These are phyloP conservation scores for Phtheirospermum japonicum DNA, from an alignment of 257 asterid genomes.

Conservation along the genomic window DNA sequence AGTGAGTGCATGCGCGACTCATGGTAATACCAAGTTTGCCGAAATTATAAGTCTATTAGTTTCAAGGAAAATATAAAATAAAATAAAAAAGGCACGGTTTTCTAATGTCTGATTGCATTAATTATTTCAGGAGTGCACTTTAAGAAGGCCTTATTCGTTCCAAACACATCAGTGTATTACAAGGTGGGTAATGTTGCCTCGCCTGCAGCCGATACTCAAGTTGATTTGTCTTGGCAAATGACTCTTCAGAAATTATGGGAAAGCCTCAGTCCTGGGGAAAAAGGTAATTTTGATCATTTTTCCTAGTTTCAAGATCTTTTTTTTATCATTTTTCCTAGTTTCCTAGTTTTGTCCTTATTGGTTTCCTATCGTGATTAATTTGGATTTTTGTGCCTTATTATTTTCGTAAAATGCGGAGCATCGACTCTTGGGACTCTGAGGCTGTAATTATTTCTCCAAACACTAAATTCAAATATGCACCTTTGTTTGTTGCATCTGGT, in stretches of 20 bases:
- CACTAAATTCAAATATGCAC: no score
- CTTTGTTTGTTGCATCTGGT: no score
- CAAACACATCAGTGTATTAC: slow-evolving; percentile 82
- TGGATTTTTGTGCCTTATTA: no score
- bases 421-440: no score
- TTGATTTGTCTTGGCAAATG: slow-evolving; percentile 90
- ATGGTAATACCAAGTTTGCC: slow-evolving; percentile 53
- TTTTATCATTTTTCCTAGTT: no score
- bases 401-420: no score
- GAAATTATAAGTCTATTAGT: slow-evolving; percentile 15
- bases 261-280: slow-evolving; percentile 52
- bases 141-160: slow-evolving; percentile 88
- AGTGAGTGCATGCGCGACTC: slow-evolving; percentile 63
- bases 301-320: no score
- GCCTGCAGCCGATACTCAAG: slow-evolving; percentile 55
- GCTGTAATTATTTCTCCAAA: no score
- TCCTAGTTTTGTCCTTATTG: no score
- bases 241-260: slow-evolving; percentile 89
- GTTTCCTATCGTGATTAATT: no score
- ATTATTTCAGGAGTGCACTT: slow-evolving; percentile 71
- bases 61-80: neutral
- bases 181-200: slow-evolving; percentile 65
- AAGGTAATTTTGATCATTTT: slow-evolving; percentile 60
- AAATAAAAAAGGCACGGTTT: neutral
- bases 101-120: slow-evolving; percentile 11